These are phyloP conservation scores for Wickerhamiella shivajii DNA, from an alignment of 805 yeast species.

Conservation along the genomic window DNA sequence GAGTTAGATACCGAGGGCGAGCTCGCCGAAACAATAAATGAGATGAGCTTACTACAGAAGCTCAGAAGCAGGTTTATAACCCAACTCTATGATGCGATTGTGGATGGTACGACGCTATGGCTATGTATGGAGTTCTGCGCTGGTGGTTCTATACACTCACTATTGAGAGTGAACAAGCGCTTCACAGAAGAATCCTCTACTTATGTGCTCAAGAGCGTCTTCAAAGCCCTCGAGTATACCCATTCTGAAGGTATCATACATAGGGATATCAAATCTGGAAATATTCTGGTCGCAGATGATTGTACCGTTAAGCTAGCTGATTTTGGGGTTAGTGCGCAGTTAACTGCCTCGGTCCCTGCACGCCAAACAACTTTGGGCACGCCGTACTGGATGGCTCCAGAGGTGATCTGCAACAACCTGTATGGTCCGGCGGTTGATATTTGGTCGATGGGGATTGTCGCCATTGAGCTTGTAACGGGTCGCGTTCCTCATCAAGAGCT, in stretches of 20 bases:
- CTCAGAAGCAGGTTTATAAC: constrained; percentile 57
- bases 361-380: constrained; percentile 84
- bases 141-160: constrained; percentile 78
- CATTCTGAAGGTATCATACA: constrained; percentile 69
- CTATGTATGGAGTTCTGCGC: constrained; percentile 93
- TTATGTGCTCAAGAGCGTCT: constrained; percentile 45
- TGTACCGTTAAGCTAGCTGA: constrained; percentile 78
- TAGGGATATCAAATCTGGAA: constrained; percentile 84
- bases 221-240: constrained; percentile 60
- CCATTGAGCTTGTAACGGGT: constrained; percentile 72
- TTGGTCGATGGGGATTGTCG: constrained; percentile 92
- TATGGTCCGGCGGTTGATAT: constrained; percentile 82
- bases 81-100: constrained; percentile 45
- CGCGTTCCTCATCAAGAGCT: constrained; percentile 61
- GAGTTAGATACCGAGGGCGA: constrained; percentile 69
- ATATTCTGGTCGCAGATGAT: constrained; percentile 52
- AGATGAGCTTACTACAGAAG: constrained; percentile 59
- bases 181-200: constrained; percentile 48
- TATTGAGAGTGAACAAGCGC: constrained; percentile 36
- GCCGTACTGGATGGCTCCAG: constrained; percentile 99
- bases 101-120: constrained; percentile 59
- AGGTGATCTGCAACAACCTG: constrained; percentile 57
- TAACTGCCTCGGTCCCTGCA: constrained; percentile 37
- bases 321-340: constrained; percentile 84
- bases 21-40: constrained; percentile 54